These are phyloP conservation scores for Coelastrella sp. DNA, from an alignment of 139 green algal species.

Conservation along the genomic window DNA sequence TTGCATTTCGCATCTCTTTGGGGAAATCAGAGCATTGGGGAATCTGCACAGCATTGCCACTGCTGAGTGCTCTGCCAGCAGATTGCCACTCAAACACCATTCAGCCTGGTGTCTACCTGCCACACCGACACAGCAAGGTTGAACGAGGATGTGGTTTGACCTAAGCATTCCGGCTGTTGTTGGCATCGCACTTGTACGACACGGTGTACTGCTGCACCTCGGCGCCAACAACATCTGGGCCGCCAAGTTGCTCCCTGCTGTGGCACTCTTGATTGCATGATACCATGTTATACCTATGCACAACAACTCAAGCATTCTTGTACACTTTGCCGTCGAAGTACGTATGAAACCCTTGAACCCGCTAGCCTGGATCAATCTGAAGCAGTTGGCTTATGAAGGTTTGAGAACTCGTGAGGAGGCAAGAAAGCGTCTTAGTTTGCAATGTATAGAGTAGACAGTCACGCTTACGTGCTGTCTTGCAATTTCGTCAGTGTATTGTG, in stretches of 20 bases:
- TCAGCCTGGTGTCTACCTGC: not conserved
- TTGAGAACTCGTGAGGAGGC: not conserved
- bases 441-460: not conserved
- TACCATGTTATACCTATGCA: not conserved
- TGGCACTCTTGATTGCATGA: not conserved
- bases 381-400: not conserved
- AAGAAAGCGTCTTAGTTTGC: not conserved
- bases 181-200: not conserved
- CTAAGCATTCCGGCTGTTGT: not conserved
- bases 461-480: not conserved
- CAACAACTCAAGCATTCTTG: not conserved
- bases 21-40: not conserved
- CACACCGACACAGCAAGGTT: not conserved
- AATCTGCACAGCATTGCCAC: not conserved
- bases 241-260: not conserved
- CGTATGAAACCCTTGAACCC: not conserved
- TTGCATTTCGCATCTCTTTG: not conserved
- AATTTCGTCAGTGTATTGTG: not conserved
- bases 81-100: not conserved
- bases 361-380: not conserved
- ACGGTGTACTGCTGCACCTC: not conserved
- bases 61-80: not conserved
- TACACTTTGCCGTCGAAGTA: not conserved
- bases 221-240: not conserved
- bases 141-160: not conserved